Evolutionary conservation across 495 filamentous ascomycete species (phyloP), one percentile per base, ranked within the genome.

Genomic region (Mytilinidion resinicola): DNA sequence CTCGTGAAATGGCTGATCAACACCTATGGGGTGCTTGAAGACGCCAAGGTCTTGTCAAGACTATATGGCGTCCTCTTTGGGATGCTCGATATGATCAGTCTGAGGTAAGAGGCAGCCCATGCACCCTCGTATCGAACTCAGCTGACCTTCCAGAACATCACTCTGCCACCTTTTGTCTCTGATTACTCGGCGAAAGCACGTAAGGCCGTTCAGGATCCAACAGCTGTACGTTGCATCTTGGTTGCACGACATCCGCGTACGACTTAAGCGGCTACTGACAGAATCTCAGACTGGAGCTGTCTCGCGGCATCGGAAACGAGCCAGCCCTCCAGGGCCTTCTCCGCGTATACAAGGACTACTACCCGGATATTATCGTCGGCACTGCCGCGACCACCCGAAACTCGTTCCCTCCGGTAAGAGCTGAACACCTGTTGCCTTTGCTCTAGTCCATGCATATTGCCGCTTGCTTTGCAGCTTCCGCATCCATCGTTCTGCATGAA

Each of bases 271-370:
- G 42, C 43, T 55, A 51, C 55, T 49, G 73, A 74, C 1, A 55
- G 30, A 25, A 53, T 58, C 46, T 33, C 53, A 87, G 84, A 52
- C 75, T 88, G 54, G 77, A 76, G 47, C 70, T 88, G 21, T 80
- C 78, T n/a, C 71, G 79, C 39, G 77, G 80, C 51, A 76, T 81
- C 19, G 84, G 83, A 41, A 84, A 85, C 57, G 91, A 96, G 55
- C 88, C 85, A 48, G 82, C 84, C 46, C 72, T 96, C 39, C 76
- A 85, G 25, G 85, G 85, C n/a, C 77, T 96, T n/a, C 76, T 95
- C 25, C 81, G 83, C 55, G 78, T 91, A 8, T 96, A 86, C 73
- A 93, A 93, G 65, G 89, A 90, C 67, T 93, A 92, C 66, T 93
- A 90, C 65, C 90, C 91, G 6, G 89, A 95, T 70, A 85, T 95